These are phyloP conservation scores for Fusarium chlamydosporum DNA, from an alignment of 2,329 filamentous ascomycete species.

Conservation along the genomic window DNA sequence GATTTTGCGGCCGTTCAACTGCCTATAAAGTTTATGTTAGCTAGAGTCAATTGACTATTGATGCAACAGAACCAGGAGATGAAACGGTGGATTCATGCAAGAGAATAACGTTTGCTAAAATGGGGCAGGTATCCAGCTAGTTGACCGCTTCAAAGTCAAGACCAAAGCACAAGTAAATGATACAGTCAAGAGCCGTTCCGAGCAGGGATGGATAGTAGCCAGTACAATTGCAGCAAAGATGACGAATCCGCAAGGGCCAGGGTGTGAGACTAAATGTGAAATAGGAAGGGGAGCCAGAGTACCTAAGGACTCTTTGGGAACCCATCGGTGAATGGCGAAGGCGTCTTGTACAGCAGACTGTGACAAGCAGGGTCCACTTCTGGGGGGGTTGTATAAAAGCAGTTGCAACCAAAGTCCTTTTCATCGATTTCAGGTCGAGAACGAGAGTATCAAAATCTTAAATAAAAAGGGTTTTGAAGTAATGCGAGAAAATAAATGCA, in stretches of 20 bases:
- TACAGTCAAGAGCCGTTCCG: slow-evolving; percentile 7
- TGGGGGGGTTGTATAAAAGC: slow-evolving; percentile 15
- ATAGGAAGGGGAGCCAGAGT: slow-evolving; percentile 24
- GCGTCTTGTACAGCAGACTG: slow-evolving; percentile 34
- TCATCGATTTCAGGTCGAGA: background rate
- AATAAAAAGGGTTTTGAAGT: background rate
- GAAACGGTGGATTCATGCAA: background rate
- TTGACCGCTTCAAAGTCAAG: background rate
- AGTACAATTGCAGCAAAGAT: slow-evolving; percentile 25
- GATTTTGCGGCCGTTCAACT: slow-evolving; percentile 50
- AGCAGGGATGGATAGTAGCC: slow-evolving; percentile 16
- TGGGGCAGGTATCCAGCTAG: background rate
- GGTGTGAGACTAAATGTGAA: slow-evolving; percentile 25
- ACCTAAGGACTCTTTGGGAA: slow-evolving; percentile 32
- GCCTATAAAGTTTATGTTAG: slow-evolving; percentile 50
- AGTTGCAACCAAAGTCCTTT: slow-evolving; percentile 4
- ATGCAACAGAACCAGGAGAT: background rate
- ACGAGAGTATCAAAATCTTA: background rate
- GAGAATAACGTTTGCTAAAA: background rate
- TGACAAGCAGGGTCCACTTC: slow-evolving; percentile 23
- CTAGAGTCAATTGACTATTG: slow-evolving; percentile 7
- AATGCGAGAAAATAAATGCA: background rate
- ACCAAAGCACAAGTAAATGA: background rate
- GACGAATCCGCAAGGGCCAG: slow-evolving; percentile 17
- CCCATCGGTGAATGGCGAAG: slow-evolving; percentile 28